Base-by-base conservation (phyloP, 495 filamentous ascomycete genomes). In the Achaetomiella virescens region DNA sequence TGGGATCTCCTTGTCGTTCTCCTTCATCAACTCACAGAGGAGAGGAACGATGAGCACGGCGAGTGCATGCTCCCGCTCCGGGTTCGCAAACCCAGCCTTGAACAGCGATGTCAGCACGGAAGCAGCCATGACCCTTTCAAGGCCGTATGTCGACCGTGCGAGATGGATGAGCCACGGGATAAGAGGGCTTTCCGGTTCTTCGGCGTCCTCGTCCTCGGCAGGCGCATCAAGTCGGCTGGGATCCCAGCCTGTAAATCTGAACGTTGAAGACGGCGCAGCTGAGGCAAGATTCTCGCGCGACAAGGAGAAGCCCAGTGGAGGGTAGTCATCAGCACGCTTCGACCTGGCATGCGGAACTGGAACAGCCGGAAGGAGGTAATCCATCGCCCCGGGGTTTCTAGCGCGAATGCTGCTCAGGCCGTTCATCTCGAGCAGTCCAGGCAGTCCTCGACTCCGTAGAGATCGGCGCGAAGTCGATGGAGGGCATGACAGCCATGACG, bases 161-260 rank as follows among this genome's bases (percentile, higher is more conserved):
- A 89, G 66, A 51, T 82, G 75, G 25, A 97, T 79, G 12, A 98
- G 81, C 88, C 90, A 97, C 11, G 85, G 83, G 38, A 95, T 79
- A 11, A 97, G 69, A 18, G 86, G 81, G 55, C 82, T 95, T 60
- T 96, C 92, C 15, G 84, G 79, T 8, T 90, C 84, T 41, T 86
- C 83, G 1, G 71, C 53, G 8, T 77, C 66, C 2, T 54, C 31
- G 2, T 72, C 69, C 10, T 49, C 59, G 24, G 60, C 64, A 1
- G 55, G 52, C 7, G 66, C 49, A 21, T 73, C 72, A 14, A 54
- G 44, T 44, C 66, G 37, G 57, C 61, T 18, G 48, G 63, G 11
- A 56, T 65, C 58, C 66, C 58, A 50, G 14, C 58, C 67, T 20
- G 61, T 62, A 9, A 72, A 66, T 43, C 64, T 69, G 22, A 65